Evolutionary conservation across 129 eudicot species (phyloP), one percentile per base, ranked within the genome.

Genomic region (Sambucus nigra): DNA sequence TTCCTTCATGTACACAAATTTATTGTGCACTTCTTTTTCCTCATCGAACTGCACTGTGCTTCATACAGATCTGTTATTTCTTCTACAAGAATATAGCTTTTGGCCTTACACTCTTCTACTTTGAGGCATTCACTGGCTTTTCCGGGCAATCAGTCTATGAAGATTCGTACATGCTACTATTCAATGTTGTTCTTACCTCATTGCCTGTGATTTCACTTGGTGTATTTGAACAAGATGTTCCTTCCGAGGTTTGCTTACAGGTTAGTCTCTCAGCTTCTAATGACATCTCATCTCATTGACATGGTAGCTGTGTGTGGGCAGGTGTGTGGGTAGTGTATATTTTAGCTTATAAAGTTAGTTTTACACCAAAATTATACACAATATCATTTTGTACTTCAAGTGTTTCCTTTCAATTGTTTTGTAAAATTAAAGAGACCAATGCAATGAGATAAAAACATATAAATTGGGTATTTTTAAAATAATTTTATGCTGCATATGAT

Each of bases 61-160:
- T 10, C 51, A 5, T 61, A n/a, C 83, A 80, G 88, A 76, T 80
- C 7, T 80, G 88, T 54, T 80, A 80, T 65, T 80, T 76, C 71
- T 76, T 80, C 71, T 80, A 80, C 82, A 80, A 80, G 64, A 80
- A 80, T 46, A 76, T 80, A 32, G 77, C 74, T 20, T 80, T 80
- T 66, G 88, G 83, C 35, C 83, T 80, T 40, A 80, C 88, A n/a
- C 75, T 80, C 55, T 76, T 80, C 69, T 80, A 80, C 69, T 80
- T 80, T 32, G 88, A 80, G 80, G 80, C 83, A 16, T 76, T 65
- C 48, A 66, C 88, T 15, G 83, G 69, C 46, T 80, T 80, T 41
- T 80, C 88, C 32, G 88, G 88, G 22, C 88, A 80, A 50, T 64
- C 88, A 0, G 63, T 76, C 9, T 80, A 80, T 26, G 80, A 76